Percentiles rank a stretch among this genome's conserved stretches.
These are phyloP conservation scores for Cryptococcus floricola DNA, from an alignment of 1,284 basidiomycete genomes.

Conservation along the genomic window DNA sequence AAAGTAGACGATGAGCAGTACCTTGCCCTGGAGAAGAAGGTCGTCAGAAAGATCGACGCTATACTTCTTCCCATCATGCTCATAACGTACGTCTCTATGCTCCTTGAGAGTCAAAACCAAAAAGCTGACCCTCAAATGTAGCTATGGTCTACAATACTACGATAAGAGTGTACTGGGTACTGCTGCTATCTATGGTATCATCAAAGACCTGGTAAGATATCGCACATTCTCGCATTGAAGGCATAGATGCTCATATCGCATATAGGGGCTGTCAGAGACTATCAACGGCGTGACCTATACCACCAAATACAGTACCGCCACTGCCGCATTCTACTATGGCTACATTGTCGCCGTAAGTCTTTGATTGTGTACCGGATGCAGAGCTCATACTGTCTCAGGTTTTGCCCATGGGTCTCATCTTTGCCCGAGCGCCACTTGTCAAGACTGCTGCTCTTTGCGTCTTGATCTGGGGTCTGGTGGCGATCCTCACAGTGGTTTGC, in stretches of 20 bases:
- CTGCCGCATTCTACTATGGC: constrained; percentile 53
- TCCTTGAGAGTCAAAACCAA: neutral
- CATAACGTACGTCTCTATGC: constrained; percentile 28
- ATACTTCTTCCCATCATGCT: constrained; percentile 50
- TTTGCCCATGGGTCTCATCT: constrained; percentile 51
- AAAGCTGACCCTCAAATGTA: neutral
- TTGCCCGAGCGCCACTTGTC: constrained; percentile 50
- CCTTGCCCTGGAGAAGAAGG: constrained; percentile 16
- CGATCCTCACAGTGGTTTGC: constrained; percentile 52
- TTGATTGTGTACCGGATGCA: neutral
- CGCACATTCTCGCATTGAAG: neutral
- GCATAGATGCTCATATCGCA: neutral
- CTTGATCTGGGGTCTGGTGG: constrained; percentile 52
- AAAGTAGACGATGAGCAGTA: neutral
- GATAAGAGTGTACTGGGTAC: constrained; percentile 54
- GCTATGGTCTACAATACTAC: constrained; percentile 33
- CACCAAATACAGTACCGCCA: constrained; percentile 44
- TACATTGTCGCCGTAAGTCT: constrained; percentile 47
- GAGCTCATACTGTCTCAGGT: constrained; percentile 17
- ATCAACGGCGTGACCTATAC: constrained; percentile 44
- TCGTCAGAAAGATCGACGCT: constrained; percentile 32
- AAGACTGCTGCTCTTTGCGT: constrained; percentile 39
- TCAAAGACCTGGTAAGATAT: constrained; percentile 46
- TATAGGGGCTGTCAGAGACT: constrained; percentile 33
- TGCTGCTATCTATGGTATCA: constrained; percentile 54